Conservation (phyloP, 345 rosid genomes). For the Clausena lansium region DNA sequence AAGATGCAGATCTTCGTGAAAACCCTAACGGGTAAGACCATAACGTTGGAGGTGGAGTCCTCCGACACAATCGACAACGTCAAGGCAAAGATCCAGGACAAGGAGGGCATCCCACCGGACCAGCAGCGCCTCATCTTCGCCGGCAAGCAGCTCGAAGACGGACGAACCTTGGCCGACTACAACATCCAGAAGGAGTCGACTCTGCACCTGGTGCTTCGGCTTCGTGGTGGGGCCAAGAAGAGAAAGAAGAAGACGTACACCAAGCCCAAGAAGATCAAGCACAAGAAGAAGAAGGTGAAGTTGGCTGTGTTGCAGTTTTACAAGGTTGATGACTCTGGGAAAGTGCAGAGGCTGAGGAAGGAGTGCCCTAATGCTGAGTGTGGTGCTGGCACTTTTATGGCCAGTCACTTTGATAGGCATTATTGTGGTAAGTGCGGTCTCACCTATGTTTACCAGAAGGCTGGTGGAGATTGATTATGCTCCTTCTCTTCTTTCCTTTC, state of each 20-base stretch:
- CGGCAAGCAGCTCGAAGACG: constrained; percentile 69
- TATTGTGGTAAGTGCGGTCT: constrained; percentile 78
- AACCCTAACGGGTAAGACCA: constrained; percentile 77
- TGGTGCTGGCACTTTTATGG: constrained; percentile 72
- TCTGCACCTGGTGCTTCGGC: constrained; percentile 51
- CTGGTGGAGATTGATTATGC: constrained; percentile 43
- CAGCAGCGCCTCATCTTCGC: constrained; percentile 73
- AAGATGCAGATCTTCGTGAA: constrained; percentile 81
- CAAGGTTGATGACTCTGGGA: constrained; percentile 62
- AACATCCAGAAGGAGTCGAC: constrained; percentile 60
- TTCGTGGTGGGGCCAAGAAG: constrained; percentile 56
- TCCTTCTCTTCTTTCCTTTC: no score
- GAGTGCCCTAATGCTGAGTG: constrained; percentile 66
- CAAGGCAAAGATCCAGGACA: constrained; percentile 72
- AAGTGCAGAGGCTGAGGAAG: constrained; percentile 63
- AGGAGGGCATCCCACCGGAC: constrained; percentile 64
- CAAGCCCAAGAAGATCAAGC: constrained; percentile 73
- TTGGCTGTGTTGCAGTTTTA: constrained; percentile 64
- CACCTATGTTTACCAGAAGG: constrained; percentile 67
- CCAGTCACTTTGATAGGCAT: constrained; percentile 69
- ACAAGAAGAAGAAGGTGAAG: constrained; percentile 70
- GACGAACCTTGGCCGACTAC: constrained; percentile 52
- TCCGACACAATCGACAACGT: constrained; percentile 71
- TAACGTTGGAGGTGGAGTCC: constrained; percentile 67
- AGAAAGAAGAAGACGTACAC: constrained; percentile 79